Base-by-base conservation (phyloP, 352 stramenopile species). In the Blastocystis sp. region DNA sequence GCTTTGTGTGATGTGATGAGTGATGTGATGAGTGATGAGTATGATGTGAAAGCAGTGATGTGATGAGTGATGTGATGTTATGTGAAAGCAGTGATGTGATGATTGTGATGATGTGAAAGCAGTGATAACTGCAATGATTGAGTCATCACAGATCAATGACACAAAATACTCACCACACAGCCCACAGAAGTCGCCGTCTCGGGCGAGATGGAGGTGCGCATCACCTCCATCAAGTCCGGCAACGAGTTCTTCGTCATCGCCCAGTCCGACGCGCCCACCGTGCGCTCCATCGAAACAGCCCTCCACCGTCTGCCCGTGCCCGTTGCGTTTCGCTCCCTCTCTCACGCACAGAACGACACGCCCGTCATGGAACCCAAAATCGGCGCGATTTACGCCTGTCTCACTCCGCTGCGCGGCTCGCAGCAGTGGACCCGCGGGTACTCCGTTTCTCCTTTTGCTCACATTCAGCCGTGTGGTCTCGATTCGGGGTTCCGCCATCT, bases 211-310 rank as follows among this genome's bases (percentile, higher is more conserved):
- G 89, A 89, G 68, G 93, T 95, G 60, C 94, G 95, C 89, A 92
- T 98, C 21, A 97, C 94, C 79, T 95, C 98, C 89, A 98, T 98
- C 87, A 91, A 95, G 10, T 93, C 95, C 79, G 95, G 93, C 66
- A 94, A 93, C 40, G 92, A 95, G 74, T 98, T 98, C 87, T 98
- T 95, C 91, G 95, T 96, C 65, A 94, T 97, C 79, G 93, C 96
- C 71, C 92, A 94, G 52, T 91, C 91, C 1, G 94, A 98, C 60
- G n/a, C 28, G 6, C 19, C 59, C 10, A 10, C 24, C 3, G 48
- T 89, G 63, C n/a, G 21, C 11, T 28, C 19, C 11, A 57, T 89
- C 6, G 59, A 89, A 19, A 40, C 34, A 24, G 57, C 48, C 11
- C 40, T 89, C n/a, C 7, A 3, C 9, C 1, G 34, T 11, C 48